Base-by-base conservation (phyloP, 345 rosid genomes). In the Zanthoxylum bungeanum region DNA sequence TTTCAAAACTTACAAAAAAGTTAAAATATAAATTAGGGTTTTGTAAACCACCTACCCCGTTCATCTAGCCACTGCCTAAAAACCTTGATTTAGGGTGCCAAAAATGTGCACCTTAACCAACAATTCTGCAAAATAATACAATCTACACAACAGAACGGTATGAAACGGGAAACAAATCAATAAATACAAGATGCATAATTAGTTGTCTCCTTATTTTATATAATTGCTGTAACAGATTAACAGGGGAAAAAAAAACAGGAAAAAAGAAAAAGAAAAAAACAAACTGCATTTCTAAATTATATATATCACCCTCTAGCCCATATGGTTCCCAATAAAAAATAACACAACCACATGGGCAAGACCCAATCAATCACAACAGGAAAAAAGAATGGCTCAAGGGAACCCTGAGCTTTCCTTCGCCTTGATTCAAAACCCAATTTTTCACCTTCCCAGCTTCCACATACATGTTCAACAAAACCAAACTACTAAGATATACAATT, bases 281-380 rank as follows among this genome's bases (percentile, higher is more conserved):
- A 64, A 60, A 75, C 72, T 69, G 71, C 75, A 70, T 70, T 69
- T 64, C 75, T 44, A 66, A 72, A 64, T 53, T 68, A 39, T 75
- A 42, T 77, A 50, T 68, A 76, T 68, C 71, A 11, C 14, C 76
- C 77, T 64, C 75, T 39, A 74, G 78, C 76, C 86, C 89, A 82
- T 73, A 84, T 78, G 91, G 84, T 72, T 85, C 76, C 71, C 81
- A 77, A 85, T 77, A 57, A 74, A 83, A 81, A 85, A 80, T 73
- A 79, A 85, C 85, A 89, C 73, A 86, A 86, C 88, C 91, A 86
- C 85, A 82, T 69, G 86, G 75, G 75, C 46, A 21, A 28, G 69
- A 79, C 67, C 61, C 64, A 77, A 75, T 79, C 40, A 68, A 1
- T 79, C 40, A 68, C 81, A 75, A 42, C n/a, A 56, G 49, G 16